Conservation (phyloP, 306 rosid genomes). For the Lagenaria siceraria region DNA sequence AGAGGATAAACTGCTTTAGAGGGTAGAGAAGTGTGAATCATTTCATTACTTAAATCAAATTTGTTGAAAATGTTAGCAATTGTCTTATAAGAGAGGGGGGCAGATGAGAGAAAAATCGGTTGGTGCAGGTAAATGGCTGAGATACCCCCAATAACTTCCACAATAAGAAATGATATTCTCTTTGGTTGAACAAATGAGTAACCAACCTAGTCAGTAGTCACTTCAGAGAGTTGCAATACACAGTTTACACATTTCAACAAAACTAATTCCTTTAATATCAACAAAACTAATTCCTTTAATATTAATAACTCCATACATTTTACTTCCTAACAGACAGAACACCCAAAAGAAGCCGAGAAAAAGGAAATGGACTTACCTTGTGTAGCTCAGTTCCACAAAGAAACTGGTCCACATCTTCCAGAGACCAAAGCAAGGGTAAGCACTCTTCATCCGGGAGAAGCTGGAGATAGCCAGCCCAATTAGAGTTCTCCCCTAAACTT, state of each 20-base stretch:
- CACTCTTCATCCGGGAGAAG: conserved; percentile 46
- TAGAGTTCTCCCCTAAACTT: conserved; percentile 48
- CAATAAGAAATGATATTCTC: too few relatives aligned
- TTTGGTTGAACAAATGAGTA: too few relatives aligned
- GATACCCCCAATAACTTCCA: background rate
- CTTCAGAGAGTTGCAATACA: too few relatives aligned
- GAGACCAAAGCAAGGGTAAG: conserved; percentile 64
- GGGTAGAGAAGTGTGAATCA: too few relatives aligned
- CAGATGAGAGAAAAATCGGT: background rate
- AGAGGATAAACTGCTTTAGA: too few relatives aligned
- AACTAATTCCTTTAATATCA: background rate
- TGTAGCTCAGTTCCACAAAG: conserved; percentile 74
- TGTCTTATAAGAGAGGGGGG: background rate
- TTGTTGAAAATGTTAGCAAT: background rate
- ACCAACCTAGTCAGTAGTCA: too few relatives aligned
- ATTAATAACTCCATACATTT: background rate
- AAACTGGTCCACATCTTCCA: conserved; percentile 36
- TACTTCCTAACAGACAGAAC: background rate
- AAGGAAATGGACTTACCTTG: conserved; percentile 27
- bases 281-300: background rate
- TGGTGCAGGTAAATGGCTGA: background rate
- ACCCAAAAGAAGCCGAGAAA: background rate
- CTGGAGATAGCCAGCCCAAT: conserved; percentile 71
- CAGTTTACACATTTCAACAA: background rate
- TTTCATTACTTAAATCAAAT: background rate